phyloP scores from a whole-genome alignment of 495 filamentous ascomycete species.

The Xylaria cubensis region DNA sequence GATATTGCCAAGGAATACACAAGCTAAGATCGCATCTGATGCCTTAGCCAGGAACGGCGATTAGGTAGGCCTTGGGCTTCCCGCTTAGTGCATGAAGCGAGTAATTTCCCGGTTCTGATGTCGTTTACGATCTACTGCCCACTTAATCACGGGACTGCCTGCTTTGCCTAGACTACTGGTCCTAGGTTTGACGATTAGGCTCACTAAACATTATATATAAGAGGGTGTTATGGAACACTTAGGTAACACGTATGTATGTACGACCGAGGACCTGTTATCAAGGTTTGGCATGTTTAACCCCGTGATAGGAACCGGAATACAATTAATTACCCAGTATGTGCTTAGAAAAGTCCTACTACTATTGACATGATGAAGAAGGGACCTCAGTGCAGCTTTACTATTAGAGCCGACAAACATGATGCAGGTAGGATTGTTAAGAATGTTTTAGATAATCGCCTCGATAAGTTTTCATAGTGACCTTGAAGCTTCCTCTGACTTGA shows the following conservation, averaged over 20 bases:
- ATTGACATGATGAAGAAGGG: not conserved
- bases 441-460: not conserved
- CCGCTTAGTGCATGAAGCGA: slow-evolving; percentile 5
- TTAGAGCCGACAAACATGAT: not conserved
- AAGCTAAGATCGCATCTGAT: not conserved
- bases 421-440: not conserved
- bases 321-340: not conserved
- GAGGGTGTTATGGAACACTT: not conserved
- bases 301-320: not conserved
- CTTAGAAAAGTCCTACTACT: not conserved
- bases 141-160: no score
- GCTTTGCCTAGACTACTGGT: no score
- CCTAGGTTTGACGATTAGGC: not conserved
- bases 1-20: not conserved
- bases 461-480: not conserved
- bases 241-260: not conserved
- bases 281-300: not conserved
- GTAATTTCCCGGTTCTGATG: not conserved
- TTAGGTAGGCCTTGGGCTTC: not conserved
- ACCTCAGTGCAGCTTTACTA: not conserved
- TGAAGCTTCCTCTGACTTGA: not conserved
- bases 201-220: not conserved
- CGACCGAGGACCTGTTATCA: not conserved
- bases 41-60: not conserved
- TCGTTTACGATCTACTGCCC: not conserved